A percentile compares a stretch with the other conserved stretches of the same genome.
These are phyloP conservation scores for Sugiyamaella castrensis DNA, from an alignment of 1,139 yeast genomes.

Conservation along the genomic window DNA sequence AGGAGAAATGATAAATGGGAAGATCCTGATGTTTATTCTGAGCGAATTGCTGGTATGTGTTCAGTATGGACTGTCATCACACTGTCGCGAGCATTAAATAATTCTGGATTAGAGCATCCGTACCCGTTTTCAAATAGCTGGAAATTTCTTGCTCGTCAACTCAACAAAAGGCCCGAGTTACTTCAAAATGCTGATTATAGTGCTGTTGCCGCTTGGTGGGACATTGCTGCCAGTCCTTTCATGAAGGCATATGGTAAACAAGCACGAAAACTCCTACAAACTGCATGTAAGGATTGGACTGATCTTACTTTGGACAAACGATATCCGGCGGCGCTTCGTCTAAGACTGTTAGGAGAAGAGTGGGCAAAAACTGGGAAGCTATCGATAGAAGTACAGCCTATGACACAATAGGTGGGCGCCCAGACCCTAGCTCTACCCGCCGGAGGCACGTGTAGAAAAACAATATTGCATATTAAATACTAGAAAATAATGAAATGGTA, in stretches of 20 bases:
- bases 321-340: conserved; percentile 74
- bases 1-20: conserved; percentile 68
- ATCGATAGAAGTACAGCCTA: conserved; percentile 1
- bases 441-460: too few relatives aligned
- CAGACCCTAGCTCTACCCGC: too few relatives aligned
- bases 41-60: conserved; percentile 80
- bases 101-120: conserved; percentile 43
- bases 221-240: conserved; percentile 64
- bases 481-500: too few relatives aligned
- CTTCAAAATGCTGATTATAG: conserved; percentile 69
- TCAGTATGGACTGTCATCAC: conserved; percentile 78
- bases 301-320: conserved; percentile 46
- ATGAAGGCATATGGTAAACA: conserved; percentile 61
- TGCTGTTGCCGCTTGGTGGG: conserved; percentile 89
- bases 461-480: too few relatives aligned
- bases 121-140: conserved; percentile 56
- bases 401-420: background rate
- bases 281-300: conserved; percentile 52
- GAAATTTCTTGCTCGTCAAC: conserved; percentile 66
- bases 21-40: conserved; percentile 69
- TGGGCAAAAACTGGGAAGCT: conserved; percentile 48
- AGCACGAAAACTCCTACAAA: conserved; percentile 56
- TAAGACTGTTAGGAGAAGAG: conserved; percentile 74
- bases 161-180: conserved; percentile 52
- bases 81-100: conserved; percentile 24